These are phyloP conservation scores for Picochlorum sp. DNA, from an alignment of 139 green algal species.

Conservation along the genomic window DNA sequence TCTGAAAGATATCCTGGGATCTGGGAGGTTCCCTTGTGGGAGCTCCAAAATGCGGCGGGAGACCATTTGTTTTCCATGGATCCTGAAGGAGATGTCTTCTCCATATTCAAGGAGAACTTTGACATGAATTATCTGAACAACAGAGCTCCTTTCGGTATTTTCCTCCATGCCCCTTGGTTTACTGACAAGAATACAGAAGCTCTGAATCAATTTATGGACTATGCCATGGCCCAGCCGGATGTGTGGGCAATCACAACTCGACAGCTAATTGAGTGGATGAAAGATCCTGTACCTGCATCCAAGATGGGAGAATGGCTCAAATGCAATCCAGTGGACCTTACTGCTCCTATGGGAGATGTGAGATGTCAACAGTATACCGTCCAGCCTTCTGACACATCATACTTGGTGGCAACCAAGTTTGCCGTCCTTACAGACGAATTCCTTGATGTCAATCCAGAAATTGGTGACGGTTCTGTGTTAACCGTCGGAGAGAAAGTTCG, in stretches of 20 bases:
- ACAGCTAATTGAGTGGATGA: constrained; percentile 25
- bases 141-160: constrained; percentile 25
- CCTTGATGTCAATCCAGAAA: constrained; percentile 14
- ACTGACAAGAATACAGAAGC: constrained; percentile 15
- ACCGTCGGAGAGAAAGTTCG: constrained; percentile 7
- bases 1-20: constrained; percentile 2
- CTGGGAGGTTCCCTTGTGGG: constrained; percentile 16
- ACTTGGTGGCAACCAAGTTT: constrained; percentile 6
- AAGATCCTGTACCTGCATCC: constrained; percentile 22
- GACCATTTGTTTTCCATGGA: constrained; percentile 19
- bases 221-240: constrained; percentile 10
- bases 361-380: constrained; percentile 21
- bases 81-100: constrained; percentile 10
- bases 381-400: constrained; percentile 7
- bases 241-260: constrained; percentile 17
- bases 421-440: constrained; percentile 16
- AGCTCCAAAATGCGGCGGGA: constrained; percentile 11
- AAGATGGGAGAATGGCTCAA: constrained; percentile 15
- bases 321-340: constrained; percentile 11
- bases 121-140: constrained; percentile 23
- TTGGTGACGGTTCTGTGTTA: neutral
- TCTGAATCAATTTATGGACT: constrained; percentile 15
- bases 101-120: constrained; percentile 12
- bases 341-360: neutral
- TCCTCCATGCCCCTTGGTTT: constrained; percentile 25